A percentile compares a stretch with the other conserved stretches of the same genome.
Evolutionary conservation across 148 eudicot genomes (phyloP).

Genomic region (Rhododendron vialii): DNA sequence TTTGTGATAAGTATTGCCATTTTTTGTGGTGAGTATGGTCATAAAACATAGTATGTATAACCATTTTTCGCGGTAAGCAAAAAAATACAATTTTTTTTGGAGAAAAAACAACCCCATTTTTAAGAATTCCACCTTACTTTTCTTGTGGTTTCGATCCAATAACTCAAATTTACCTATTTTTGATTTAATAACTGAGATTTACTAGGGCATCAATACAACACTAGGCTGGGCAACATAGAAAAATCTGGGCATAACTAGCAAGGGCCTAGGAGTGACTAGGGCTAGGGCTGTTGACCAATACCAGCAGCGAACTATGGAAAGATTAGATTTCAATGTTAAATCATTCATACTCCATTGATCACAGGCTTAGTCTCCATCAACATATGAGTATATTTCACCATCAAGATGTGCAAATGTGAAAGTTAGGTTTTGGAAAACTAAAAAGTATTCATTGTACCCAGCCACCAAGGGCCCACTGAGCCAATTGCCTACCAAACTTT

Average conservation of each 20-base stretch:
- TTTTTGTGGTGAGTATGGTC: no score
- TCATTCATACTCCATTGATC: neutral
- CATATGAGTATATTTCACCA: neutral
- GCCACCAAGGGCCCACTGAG: neutral
- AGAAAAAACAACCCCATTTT: no score
- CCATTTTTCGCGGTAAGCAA: no score
- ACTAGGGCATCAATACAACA: no score
- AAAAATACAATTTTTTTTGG: no score
- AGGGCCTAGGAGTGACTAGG: neutral
- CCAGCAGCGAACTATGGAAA: neutral
- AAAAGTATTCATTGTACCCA: neutral
- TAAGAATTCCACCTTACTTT: no score
- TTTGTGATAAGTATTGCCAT: no score
- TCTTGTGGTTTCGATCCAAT: no score
- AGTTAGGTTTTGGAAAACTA: neutral
- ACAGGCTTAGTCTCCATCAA: neutral
- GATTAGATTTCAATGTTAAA: neutral
- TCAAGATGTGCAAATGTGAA: neutral
- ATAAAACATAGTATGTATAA: no score
- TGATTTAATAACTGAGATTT: no score
- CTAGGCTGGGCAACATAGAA: no score
- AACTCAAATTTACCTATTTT: no score
- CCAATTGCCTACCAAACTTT: neutral
- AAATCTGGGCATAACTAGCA: neutral
- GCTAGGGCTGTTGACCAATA: neutral